A percentile compares a stretch with the other conserved stretches of the same genome.
Evolutionary conservation across 345 rosid genomes (phyloP).

Genomic region (Melaleuca alternifolia): DNA sequence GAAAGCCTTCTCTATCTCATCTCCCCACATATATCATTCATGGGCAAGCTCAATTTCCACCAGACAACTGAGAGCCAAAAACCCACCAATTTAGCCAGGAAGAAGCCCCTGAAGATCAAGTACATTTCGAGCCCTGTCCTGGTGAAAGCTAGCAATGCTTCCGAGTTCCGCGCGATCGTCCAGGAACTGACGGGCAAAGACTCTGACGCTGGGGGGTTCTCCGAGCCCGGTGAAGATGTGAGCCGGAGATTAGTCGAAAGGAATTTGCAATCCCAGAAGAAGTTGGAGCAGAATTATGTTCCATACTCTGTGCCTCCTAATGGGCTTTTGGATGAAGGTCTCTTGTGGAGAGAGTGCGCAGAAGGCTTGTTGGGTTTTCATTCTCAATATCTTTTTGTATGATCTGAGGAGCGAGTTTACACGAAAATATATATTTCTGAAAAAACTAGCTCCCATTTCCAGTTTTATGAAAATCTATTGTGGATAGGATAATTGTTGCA

Average conservation of each 20-base stretch:
- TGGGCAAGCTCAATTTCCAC: constrained; percentile 11
- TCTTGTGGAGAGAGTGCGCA: constrained; percentile 8
- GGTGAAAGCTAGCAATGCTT: constrained; percentile 22
- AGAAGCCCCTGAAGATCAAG: constrained; percentile 30
- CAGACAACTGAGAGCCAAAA: background rate
- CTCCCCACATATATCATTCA: background rate
- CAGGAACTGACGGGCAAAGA: constrained; percentile 40
- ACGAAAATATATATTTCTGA: background rate
- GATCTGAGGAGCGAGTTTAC: background rate
- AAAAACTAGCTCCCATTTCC: background rate
- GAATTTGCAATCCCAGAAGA: background rate
- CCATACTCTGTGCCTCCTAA: background rate
- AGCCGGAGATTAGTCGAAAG: background rate
- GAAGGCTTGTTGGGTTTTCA: constrained; percentile 4
- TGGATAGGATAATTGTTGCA: background rate
- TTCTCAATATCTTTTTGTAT: background rate
- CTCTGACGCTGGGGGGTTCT: background rate
- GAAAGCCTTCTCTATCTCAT: background rate
- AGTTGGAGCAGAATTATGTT: background rate
- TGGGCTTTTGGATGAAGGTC: background rate
- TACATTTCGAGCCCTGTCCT: constrained; percentile 38
- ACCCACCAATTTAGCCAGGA: constrained; percentile 3
- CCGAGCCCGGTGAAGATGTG: background rate
- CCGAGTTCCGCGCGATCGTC: constrained; percentile 37
- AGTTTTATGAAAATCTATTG: background rate